These are phyloP conservation scores for Fusarium brachygibbosum DNA, from an alignment of 2,329 filamentous ascomycete genomes.

Conservation along the genomic window DNA sequence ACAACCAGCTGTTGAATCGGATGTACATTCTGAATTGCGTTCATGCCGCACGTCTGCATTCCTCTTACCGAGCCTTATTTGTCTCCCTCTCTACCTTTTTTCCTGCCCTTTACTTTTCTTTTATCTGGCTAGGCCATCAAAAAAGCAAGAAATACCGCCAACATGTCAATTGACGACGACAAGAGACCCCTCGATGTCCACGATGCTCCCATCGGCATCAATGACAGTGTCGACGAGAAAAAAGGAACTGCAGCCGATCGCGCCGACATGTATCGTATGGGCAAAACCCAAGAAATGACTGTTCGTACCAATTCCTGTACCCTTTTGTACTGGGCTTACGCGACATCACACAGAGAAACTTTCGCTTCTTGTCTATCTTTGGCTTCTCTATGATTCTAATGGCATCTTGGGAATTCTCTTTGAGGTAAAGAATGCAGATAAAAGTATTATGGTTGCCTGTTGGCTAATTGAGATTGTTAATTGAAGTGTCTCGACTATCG, in stretches of 20 bases:
- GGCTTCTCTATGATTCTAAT: conserved; percentile 62
- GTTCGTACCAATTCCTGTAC: conserved; percentile 16
- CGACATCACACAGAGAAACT: conserved; percentile 54
- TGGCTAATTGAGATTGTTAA: background rate
- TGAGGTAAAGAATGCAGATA: conserved; percentile 48
- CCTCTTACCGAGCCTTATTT: too few relatives aligned
- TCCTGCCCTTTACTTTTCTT: background rate
- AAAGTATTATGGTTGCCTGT: too few relatives aligned
- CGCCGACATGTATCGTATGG: conserved; percentile 46
- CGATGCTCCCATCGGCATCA: conserved; percentile 18
- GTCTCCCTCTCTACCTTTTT: background rate
- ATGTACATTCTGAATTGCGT: background rate
- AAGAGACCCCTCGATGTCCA: conserved; percentile 23
- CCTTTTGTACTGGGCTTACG: too few relatives aligned
- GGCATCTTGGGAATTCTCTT: conserved; percentile 59
- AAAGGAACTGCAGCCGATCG: conserved; percentile 39
- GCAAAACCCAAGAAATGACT: conserved; percentile 42
- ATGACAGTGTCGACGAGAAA: conserved; percentile 33
- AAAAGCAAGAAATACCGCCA: background rate
- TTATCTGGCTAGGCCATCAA: too few relatives aligned
- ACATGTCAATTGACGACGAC: conserved; percentile 32
- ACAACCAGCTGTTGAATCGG: background rate
- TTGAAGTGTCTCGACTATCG: conserved; percentile 40
- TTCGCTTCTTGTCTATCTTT: conserved; percentile 61
- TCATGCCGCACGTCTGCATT: background rate